These are phyloP conservation scores for Chalciporus piperatus DNA, from an alignment of 768 basidiomycete species.

Conservation along the genomic window DNA sequence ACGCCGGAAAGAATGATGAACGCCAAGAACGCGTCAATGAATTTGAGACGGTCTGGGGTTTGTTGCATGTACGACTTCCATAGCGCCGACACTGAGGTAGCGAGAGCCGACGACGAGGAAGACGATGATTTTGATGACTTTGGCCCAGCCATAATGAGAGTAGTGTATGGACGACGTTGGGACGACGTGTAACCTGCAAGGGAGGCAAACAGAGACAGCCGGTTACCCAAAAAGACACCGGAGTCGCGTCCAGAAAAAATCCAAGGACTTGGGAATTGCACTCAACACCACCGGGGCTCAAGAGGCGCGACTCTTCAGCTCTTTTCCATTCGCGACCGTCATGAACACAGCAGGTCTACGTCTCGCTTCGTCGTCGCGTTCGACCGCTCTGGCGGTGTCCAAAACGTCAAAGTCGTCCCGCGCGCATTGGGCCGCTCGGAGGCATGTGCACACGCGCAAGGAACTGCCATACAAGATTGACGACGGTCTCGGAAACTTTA, in stretches of 20 bases:
- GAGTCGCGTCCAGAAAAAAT: constrained; percentile 11
- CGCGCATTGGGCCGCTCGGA: constrained; percentile 25
- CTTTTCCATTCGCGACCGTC: not conserved
- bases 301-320: not conserved
- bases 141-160: constrained; percentile 35
- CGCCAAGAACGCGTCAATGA: constrained; percentile 89
- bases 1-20: constrained; percentile 92
- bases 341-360: constrained; percentile 25
- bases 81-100: constrained; percentile 45
- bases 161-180: constrained; percentile 20
- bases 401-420: constrained; percentile 10
- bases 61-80: constrained; percentile 75
- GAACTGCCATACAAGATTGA: constrained; percentile 64
- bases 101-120: constrained; percentile 12
- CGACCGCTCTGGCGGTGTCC: constrained; percentile 12
- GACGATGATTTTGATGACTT: constrained; percentile 29
- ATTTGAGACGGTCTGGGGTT: constrained; percentile 84
- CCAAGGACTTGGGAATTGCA: not conserved
- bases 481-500: constrained; percentile 73
- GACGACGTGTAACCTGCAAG: too few relatives aligned
- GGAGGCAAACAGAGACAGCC: constrained; percentile 9
- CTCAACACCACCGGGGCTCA: not conserved
- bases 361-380: constrained; percentile 22
- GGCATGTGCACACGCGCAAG: constrained; percentile 48
- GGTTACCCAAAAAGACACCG: constrained; percentile 16